These are phyloP conservation scores for Neofusicoccum sp. DNA, from an alignment of 2,329 filamentous ascomycete genomes.

Conservation along the genomic window DNA sequence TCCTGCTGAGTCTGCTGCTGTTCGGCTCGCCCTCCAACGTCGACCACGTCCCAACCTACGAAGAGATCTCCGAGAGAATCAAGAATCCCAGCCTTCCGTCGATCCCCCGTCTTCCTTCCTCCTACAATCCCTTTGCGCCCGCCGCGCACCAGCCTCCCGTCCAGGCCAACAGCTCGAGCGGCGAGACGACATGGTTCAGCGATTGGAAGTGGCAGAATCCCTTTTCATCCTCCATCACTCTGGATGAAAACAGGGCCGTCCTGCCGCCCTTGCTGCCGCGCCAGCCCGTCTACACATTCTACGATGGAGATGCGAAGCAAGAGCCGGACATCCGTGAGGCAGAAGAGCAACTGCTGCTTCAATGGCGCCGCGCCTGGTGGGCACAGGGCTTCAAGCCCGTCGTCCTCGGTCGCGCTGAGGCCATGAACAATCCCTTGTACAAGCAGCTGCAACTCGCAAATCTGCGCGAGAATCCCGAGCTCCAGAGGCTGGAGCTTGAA, in stretches of 20 bases:
- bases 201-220: conserved; percentile 89
- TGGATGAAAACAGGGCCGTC: conserved; percentile 80
- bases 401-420: conserved; percentile 75
- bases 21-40: conserved; percentile 36
- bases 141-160: conserved; percentile 68
- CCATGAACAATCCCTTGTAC: conserved; percentile 78
- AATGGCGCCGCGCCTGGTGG: conserved; percentile 95
- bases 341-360: conserved; percentile 74
- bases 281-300: conserved; percentile 85
- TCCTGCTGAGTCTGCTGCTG: conserved; percentile 34
- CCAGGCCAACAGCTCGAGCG: conserved; percentile 75
- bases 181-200: conserved; percentile 78
- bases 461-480: conserved; percentile 27
- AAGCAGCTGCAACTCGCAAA: conserved; percentile 59
- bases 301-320: conserved; percentile 67
- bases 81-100: conserved; percentile 37
- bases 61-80: conserved; percentile 37
- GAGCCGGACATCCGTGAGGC: conserved; percentile 65
- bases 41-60: conserved; percentile 37
- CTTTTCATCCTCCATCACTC: conserved; percentile 75
- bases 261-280: conserved; percentile 72
- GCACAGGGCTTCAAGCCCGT: conserved; percentile 86
- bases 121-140: conserved; percentile 65
- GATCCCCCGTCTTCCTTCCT: conserved; percentile 32
- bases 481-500: conserved; percentile 55